phyloP scores from a whole-genome alignment of 306 rosid genomes.

The Glycine latifolia region DNA sequence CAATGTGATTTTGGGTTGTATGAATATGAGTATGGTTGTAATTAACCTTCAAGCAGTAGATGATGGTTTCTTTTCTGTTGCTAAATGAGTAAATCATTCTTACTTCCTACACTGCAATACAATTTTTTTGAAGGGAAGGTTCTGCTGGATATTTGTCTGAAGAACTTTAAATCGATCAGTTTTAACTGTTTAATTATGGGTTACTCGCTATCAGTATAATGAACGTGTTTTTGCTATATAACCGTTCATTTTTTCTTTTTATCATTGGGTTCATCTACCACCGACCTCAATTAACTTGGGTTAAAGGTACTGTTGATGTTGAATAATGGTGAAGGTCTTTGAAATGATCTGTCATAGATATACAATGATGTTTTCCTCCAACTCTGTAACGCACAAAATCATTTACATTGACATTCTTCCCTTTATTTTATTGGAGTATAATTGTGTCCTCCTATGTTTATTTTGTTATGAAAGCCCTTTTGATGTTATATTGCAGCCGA shows the following conservation, averaged over 20 bases:
- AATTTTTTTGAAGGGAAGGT: conserved; percentile 12
- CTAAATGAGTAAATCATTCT: not conserved
- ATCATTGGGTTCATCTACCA: no score
- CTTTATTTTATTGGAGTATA: conserved; percentile 5
- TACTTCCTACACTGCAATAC: not conserved
- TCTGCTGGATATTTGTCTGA: conserved; percentile 1
- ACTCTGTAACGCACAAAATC: not conserved
- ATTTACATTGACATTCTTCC: conserved; percentile 17
- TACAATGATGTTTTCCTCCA: not conserved
- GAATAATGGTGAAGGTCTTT: conserved; percentile 7
- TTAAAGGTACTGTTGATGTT: no score
- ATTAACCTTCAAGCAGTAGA: conserved; percentile 20
- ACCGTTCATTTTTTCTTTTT: not conserved
- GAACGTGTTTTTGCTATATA: not conserved
- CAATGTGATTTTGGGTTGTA: not conserved
- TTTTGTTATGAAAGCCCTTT: not conserved
- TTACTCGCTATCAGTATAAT: not conserved
- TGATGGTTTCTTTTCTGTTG: not conserved
- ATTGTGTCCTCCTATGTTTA: not conserved
- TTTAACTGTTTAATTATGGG: no score
- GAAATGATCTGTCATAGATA: conserved; percentile 13
- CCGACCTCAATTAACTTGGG: no score
- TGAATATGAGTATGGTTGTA: conserved; percentile 1
- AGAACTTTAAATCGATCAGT: not conserved
- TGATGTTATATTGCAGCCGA: conserved; percentile 68